Evolutionary conservation across 805 yeast species (phyloP), one percentile per base, ranked within the genome.

Genomic region (Myxozyma nipponensis): DNA sequence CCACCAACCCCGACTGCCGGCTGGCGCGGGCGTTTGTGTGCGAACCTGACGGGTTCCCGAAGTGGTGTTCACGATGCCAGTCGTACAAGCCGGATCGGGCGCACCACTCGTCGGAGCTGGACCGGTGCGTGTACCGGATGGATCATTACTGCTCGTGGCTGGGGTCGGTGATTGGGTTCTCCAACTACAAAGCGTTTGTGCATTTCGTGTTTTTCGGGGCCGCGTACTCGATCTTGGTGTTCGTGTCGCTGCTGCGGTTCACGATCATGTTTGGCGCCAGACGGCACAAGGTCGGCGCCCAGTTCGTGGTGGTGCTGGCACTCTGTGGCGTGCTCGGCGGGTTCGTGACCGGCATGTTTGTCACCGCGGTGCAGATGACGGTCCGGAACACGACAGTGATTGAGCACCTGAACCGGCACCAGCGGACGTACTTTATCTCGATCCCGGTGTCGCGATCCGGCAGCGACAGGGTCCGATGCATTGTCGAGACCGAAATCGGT

Each of bases 121-220:
- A 73, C 1, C 62, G 66, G 22, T 87, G 95, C 62, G 79, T 89
- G 0, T 80, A 86, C 0, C 73, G 76, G 50, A 84, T 86, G 72
- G 56, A 90, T 66, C 98, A 90, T 65, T 83, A 75, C 61, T 90
- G 98, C 64, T 62, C 79, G 0, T 88, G 87, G 83, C 66, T 91
- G 0, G 95, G 95, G 1, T 64, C 75, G 0, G 77, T 80, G 3
- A 78, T 90, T 39, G 96, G 95, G 0, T 76, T 77, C 51, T 65
- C 69, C 35, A 90, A 91, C 66, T 79, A 80, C 63, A 63, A 75
- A 44, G 67, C 72, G 25, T 89, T 89, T 60, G 45, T 82, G 2
- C 80, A 77, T 54, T 82, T 59, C 40, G 41, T 58, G 5, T 21
- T 50, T 15, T 26, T 45, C n/a, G 32, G 47, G 19, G 19, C 35